These are phyloP conservation scores for Pilasporangium apinafurcum DNA, from an alignment of 352 stramenopile genomes.

Conservation along the genomic window DNA sequence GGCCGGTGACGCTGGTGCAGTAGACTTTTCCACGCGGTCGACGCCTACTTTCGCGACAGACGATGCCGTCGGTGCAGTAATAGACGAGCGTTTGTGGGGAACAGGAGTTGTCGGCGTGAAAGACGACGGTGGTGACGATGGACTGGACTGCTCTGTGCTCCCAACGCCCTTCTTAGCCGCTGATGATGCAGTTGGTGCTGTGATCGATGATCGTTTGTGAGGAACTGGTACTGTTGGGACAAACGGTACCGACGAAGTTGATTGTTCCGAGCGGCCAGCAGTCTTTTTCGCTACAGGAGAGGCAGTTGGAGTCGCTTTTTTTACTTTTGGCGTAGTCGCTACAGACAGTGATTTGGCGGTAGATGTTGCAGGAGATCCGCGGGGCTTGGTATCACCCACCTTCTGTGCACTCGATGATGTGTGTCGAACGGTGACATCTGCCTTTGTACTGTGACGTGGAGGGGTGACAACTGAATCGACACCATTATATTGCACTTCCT, in stretches of 20 bases:
- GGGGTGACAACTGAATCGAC: not conserved
- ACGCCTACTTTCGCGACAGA: conserved; percentile 16
- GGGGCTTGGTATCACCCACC: conserved; percentile 1
- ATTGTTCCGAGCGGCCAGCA: no score
- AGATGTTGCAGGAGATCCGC: not conserved
- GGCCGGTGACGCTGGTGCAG: not conserved
- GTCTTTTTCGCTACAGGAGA: conserved; percentile 2
- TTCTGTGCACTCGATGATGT: conserved; percentile 8
- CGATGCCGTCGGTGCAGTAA: conserved; percentile 19
- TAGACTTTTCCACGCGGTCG: conserved; percentile 2
- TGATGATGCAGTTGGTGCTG: conserved; percentile 6
- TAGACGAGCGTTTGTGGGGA: conserved; percentile 18
- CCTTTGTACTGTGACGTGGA: not conserved
- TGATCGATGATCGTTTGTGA: not conserved
- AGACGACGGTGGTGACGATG: no score
- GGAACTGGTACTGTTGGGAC: conserved; percentile 1
- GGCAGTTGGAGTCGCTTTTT: not conserved
- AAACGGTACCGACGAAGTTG: no score
- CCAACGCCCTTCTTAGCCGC: not conserved
- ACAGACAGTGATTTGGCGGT: not conserved
- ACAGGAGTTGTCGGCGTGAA: conserved; percentile 8
- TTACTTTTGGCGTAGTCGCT: not conserved
- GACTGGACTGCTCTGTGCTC: not conserved
- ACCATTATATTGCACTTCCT: not conserved
- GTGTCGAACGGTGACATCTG: not conserved